Conservation (phyloP, 805 yeast species). For the Teunomyces gatunensis region DNA sequence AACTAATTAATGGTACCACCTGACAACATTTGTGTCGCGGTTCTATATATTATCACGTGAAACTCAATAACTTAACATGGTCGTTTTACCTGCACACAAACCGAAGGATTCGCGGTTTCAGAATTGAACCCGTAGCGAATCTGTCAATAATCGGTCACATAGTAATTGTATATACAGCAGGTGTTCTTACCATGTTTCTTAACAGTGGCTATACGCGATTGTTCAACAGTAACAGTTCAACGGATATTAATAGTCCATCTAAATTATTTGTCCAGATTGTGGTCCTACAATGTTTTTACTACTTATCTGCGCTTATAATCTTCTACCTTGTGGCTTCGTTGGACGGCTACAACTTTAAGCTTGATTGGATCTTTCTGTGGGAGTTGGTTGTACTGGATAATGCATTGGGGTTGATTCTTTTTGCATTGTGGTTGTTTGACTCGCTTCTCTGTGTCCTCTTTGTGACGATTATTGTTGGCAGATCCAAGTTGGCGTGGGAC, state of each 20-base stretch:
- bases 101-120: background rate
- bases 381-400: constrained; percentile 67
- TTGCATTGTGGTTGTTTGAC: constrained; percentile 77
- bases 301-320: constrained; percentile 64
- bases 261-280: constrained; percentile 63
- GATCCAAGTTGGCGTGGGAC: constrained; percentile 94
- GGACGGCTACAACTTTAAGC: constrained; percentile 65
- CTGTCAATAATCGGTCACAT: background rate
- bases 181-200: background rate
- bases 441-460: constrained; percentile 80
- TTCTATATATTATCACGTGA: too few relatives aligned
- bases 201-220: constrained; percentile 22
- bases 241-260: constrained; percentile 32
- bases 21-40: too few relatives aligned
- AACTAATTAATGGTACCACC: too few relatives aligned
- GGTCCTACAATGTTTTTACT: constrained; percentile 75
- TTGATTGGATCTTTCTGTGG: constrained; percentile 82
- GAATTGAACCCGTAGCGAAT: background rate
- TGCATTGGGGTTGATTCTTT: constrained; percentile 74
- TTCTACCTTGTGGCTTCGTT: constrained; percentile 65
- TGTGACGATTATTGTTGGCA: constrained; percentile 82
- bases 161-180: background rate
- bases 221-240: constrained; percentile 21
- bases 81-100: background rate
- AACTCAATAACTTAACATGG: too few relatives aligned